Evolutionary conservation across 2,329 filamentous ascomycete species (phyloP).

Genomic region (Venturia aucupariae): DNA sequence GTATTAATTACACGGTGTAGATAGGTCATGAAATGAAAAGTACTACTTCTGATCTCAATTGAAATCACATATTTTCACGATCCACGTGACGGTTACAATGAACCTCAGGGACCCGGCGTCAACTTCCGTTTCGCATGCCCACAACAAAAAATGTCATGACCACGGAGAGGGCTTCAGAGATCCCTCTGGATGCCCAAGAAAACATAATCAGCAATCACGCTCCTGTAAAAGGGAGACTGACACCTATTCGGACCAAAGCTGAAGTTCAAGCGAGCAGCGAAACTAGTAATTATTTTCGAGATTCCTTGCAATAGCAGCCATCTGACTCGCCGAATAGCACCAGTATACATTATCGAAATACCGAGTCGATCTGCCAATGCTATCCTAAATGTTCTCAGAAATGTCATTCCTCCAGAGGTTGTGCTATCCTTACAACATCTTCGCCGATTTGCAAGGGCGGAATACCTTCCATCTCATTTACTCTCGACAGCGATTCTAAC

Average conservation of each 20-base stretch:
- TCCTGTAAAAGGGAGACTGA: constrained; percentile 22
- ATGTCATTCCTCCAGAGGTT: constrained; percentile 34
- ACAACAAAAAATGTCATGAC: constrained; percentile 6
- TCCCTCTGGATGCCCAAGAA: background rate
- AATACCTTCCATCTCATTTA: constrained; percentile 57
- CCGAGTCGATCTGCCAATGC: constrained; percentile 63
- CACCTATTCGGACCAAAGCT: constrained; percentile 39
- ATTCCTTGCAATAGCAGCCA: background rate
- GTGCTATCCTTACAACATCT: constrained; percentile 47
- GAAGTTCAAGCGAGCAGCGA: constrained; percentile 40
- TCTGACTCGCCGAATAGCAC: constrained; percentile 34
- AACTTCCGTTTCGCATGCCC: background rate
- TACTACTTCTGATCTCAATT: too few species aligned
- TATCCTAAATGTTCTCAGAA: constrained; percentile 51
- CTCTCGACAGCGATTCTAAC: constrained; percentile 15
- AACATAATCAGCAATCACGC: background rate
- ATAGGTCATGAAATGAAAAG: too few species aligned
- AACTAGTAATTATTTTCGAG: constrained; percentile 22
- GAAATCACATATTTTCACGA: too few species aligned
- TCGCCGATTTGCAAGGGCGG: constrained; percentile 64
- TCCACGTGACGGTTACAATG: background rate
- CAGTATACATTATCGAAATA: constrained; percentile 62
- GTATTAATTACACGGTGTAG: too few species aligned
- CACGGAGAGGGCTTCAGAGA: constrained; percentile 6
- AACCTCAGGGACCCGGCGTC: too few species aligned